Conservation (phyloP, 2,329 filamentous ascomycete species). For the Emydomyces testavorans region DNA sequence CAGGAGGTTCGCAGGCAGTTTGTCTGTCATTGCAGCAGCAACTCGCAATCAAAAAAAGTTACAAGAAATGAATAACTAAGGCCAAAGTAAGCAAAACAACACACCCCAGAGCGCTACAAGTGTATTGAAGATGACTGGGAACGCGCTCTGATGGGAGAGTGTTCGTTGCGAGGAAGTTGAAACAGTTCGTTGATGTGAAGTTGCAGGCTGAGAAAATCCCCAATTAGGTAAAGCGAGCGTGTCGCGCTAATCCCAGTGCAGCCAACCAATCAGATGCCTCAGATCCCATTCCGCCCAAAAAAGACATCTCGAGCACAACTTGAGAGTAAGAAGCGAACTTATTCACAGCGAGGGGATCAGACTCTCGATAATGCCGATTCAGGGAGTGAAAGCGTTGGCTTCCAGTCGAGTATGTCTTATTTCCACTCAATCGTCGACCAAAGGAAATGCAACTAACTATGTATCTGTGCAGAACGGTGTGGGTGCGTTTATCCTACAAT, state of each 20-base stretch:
- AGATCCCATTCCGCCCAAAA: constrained; percentile 7
- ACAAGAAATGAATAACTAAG: background rate
- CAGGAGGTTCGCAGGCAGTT: constrained; percentile 82
- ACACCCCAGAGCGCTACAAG: background rate
- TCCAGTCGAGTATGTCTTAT: constrained; percentile 42
- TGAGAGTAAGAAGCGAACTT: background rate
- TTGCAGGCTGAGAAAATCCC: constrained; percentile 6
- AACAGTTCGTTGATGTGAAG: background rate
- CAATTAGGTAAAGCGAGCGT: constrained; percentile 5
- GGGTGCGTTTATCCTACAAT: constrained; percentile 92
- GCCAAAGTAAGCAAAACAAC: background rate
- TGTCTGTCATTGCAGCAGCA: constrained; percentile 66
- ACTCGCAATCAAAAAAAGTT: constrained; percentile 20
- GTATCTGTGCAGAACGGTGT: constrained; percentile 67
- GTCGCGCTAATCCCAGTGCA: constrained; percentile 5
- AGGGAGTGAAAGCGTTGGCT: constrained; percentile 43
- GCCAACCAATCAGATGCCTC: constrained; percentile 21
- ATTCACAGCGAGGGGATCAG: constrained; percentile 3
- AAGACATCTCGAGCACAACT: background rate
- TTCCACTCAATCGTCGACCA: background rate
- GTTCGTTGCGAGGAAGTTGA: background rate
- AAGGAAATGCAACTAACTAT: constrained; percentile 9
- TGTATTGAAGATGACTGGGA: background rate
- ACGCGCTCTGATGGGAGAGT: background rate
- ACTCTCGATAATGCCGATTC: constrained; percentile 32